A percentile compares a stretch with the other conserved stretches of the same genome.
These are phyloP conservation scores for Botrytis sinoallii DNA, from an alignment of 2,329 filamentous ascomycete genomes.

Conservation along the genomic window DNA sequence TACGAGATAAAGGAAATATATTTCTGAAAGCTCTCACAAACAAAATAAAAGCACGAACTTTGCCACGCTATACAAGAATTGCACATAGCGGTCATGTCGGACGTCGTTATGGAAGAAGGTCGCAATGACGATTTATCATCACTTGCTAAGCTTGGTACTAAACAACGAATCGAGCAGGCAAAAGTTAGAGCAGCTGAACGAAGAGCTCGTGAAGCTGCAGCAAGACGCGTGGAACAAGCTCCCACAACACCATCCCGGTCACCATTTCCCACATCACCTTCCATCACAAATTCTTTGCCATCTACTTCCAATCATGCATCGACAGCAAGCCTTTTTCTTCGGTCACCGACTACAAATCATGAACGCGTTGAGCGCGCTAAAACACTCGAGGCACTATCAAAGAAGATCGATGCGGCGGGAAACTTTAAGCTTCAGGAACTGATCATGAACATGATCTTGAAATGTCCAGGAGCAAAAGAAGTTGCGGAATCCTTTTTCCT, in stretches of 20 bases:
- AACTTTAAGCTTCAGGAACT: background rate
- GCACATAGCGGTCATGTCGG: background rate
- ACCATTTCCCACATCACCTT: background rate
- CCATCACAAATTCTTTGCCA: background rate
- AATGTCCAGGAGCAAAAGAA: constrained; percentile 6
- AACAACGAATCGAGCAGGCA: background rate
- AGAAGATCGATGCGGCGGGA: constrained; percentile 1
- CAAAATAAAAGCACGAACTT: background rate
- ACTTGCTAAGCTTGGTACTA: background rate
- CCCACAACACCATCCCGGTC: background rate
- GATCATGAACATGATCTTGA: constrained; percentile 5
- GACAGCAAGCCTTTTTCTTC: background rate
- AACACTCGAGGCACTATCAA: background rate
- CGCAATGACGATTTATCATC: too few relatives aligned
- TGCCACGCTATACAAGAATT: background rate
- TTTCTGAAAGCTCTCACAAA: background rate
- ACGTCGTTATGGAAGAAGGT: background rate
- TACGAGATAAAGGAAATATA: background rate
- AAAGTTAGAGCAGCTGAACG: background rate
- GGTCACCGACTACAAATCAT: background rate
- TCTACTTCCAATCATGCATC: background rate
- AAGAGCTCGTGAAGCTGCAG: background rate
- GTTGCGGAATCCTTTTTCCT: background rate
- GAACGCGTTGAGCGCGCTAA: background rate
- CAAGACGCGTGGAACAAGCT: background rate